Conservation (phyloP, 177 flowering plant genomes). For the Telopea speciosissima region DNA sequence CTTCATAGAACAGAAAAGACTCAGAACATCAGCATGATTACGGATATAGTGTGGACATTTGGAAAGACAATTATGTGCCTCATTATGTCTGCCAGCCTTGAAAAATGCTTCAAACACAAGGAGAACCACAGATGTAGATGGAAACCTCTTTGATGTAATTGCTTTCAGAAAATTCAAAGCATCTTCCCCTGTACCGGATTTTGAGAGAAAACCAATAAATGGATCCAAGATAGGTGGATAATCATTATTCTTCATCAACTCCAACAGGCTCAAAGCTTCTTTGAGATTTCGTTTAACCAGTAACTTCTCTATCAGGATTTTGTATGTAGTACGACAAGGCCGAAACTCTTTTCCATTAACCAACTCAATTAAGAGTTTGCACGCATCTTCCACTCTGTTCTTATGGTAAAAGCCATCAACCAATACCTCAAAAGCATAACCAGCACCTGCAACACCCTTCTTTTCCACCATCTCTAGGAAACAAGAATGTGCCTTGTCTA, state of each 20-base stretch:
- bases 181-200: slow-evolving; percentile 57
- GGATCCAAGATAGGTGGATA: slow-evolving; percentile 68
- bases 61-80: slow-evolving; percentile 63
- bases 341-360: slow-evolving; percentile 34
- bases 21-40: slow-evolving; percentile 67
- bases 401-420: slow-evolving; percentile 42
- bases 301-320: slow-evolving; percentile 40
- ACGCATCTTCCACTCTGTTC: slow-evolving; percentile 45
- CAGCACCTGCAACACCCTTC: slow-evolving; percentile 34
- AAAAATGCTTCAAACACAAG: slow-evolving; percentile 56
- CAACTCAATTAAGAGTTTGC: slow-evolving; percentile 34
- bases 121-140: slow-evolving; percentile 49
- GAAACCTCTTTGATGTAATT: slow-evolving; percentile 51
- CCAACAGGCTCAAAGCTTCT: slow-evolving; percentile 47
- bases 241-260: slow-evolving; percentile 62
- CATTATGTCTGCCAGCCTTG: slow-evolving; percentile 44
- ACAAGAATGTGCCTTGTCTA: slow-evolving; percentile 45
- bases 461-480: slow-evolving; percentile 43
- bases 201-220: slow-evolving; percentile 44
- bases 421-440: slow-evolving; percentile 44
- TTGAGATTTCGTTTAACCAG: slow-evolving; percentile 41
- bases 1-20: slow-evolving; percentile 47
- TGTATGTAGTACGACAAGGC: slow-evolving; percentile 59
- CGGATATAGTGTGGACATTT: slow-evolving; percentile 56
- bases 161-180: slow-evolving; percentile 48